Percentiles rank a stretch among this genome's conserved stretches.
Conservation (phyloP, 1,139 yeast species). For the Yamadazyma aaseri region DNA sequence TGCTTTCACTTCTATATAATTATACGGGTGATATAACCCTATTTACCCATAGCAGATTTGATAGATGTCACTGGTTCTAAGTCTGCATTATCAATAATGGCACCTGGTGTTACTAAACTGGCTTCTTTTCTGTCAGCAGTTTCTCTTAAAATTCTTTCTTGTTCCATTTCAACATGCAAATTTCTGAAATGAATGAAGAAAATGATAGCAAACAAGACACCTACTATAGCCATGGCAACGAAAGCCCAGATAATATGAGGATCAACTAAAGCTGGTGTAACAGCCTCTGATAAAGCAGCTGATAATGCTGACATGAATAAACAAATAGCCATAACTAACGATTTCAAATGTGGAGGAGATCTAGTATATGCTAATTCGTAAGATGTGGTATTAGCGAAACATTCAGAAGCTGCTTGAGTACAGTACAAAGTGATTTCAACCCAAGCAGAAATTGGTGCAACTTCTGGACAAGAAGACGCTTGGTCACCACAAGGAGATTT, state of each 20-base stretch:
- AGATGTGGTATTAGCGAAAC: slow-evolving; percentile 66
- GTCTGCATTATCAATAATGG: slow-evolving; percentile 14
- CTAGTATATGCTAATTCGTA: slow-evolving; percentile 71
- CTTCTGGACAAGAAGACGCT: slow-evolving; percentile 41
- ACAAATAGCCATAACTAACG: slow-evolving; percentile 66
- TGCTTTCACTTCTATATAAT: too few species aligned
- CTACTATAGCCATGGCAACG: slow-evolving; percentile 18
- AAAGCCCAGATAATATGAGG: slow-evolving; percentile 19
- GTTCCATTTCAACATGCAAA: slow-evolving; percentile 51
- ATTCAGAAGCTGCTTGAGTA: slow-evolving; percentile 63
- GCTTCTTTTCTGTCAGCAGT: slow-evolving; percentile 14
- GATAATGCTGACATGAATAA: slow-evolving; percentile 59
- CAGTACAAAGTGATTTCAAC: slow-evolving; percentile 50
- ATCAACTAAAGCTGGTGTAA: slow-evolving; percentile 43
- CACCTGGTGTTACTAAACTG: slow-evolving; percentile 12
- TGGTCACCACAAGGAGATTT: slow-evolving; percentile 41
- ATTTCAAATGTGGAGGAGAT: slow-evolving; percentile 66
- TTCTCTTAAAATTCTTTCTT: slow-evolving; percentile 34
- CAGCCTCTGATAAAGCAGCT: slow-evolving; percentile 57
- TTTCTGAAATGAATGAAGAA: slow-evolving; percentile 52
- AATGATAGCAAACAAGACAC: slow-evolving; percentile 34
- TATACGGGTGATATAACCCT: too few species aligned
- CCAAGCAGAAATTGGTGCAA: slow-evolving; percentile 59
- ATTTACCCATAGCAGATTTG: slow-evolving; percentile 18
- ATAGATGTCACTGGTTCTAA: slow-evolving; percentile 17